Evolutionary conservation across 169 alveolate species (phyloP), one percentile per base, ranked within the genome.

Genomic region (Plasmodium knowlesi): DNA sequence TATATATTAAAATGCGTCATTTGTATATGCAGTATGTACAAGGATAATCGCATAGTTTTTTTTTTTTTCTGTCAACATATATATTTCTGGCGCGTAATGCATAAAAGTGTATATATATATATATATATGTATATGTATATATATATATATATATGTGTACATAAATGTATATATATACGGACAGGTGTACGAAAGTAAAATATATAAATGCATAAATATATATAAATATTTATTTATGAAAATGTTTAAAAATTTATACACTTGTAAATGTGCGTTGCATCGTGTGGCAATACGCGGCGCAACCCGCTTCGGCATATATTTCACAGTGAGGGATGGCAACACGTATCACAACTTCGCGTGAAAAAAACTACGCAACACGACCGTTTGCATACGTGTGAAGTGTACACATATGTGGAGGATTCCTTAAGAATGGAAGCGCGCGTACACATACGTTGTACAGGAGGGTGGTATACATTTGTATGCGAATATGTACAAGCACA

Each of bases 141-240:
- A 82, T 82, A 61, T 61, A 61, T 79, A 79, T 41, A 19, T 57
- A 30, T 79, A 41, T 32, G 32, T 79, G 9, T 3, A n/a, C 34
- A 5, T 82, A 61, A 37, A 54, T 82, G 61, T 82, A 82, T 50
- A 82, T 82, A 82, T 82, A 61, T 61, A 61, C 74, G 73, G n/a
- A 76, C 22, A 81, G n/a, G 43, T 43, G 34, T 46, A 43, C 16
- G 6, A 39, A 50, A 19, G 50, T 81, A 14, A 81, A 19, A 43
- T 43, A 16, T 81, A 82, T 50, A 82, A n/a, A 57, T 34, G 73
- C 50, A 57, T 25, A 82, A 82, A 57, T 79, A 83, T 61, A 83
- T 41, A 67, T 57, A 61, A 39, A 81, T 41, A 46, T n/a, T 50
- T 81, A 39, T 43, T 50, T 81, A 41, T 81, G 88, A 25, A 81